A percentile compares a stretch with the other conserved stretches of the same genome.
Evolutionary conservation across 1,284 basidiomycete genomes (phyloP).

Genomic region (Fistulinella staudtii): DNA sequence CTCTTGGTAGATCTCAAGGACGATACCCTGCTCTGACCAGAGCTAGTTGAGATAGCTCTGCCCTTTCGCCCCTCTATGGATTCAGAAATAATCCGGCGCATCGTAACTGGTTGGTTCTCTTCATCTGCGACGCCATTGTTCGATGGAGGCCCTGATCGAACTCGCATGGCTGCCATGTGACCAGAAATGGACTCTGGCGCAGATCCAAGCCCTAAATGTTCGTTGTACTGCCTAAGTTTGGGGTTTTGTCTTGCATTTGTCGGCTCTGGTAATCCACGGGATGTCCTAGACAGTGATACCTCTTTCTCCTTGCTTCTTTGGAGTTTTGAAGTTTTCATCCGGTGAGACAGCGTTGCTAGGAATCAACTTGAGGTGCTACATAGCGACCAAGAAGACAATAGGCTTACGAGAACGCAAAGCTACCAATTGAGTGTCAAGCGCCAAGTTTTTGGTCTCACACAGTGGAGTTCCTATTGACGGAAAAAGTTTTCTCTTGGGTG

Average conservation of each 20-base stretch:
- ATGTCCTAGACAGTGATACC: conserved; percentile 6
- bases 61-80: conserved; percentile 10
- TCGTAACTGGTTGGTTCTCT: background rate
- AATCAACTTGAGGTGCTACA: conserved; percentile 3
- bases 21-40: conserved; percentile 5
- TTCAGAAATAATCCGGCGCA: conserved; percentile 23
- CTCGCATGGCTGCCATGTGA: conserved; percentile 24
- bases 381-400: background rate
- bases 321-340: conserved; percentile 13
- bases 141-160: conserved; percentile 13
- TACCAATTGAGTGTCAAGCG: conserved; percentile 21
- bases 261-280: conserved; percentile 2
- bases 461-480: conserved; percentile 43
- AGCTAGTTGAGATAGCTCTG: conserved; percentile 1
- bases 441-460: conserved; percentile 33
- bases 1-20: conserved; percentile 6
- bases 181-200: conserved; percentile 29
- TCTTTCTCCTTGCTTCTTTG: conserved; percentile 11
- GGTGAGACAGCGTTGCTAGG: conserved; percentile 15
- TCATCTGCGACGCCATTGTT: background rate
- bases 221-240: conserved; percentile 10
- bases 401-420: conserved; percentile 21
- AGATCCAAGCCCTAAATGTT: conserved; percentile 17
- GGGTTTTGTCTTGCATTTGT: conserved; percentile 5
- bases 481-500: conserved; percentile 34